Evolutionary conservation across 257 asterid genomes (phyloP).

Genomic region (Catharanthus roseus): DNA sequence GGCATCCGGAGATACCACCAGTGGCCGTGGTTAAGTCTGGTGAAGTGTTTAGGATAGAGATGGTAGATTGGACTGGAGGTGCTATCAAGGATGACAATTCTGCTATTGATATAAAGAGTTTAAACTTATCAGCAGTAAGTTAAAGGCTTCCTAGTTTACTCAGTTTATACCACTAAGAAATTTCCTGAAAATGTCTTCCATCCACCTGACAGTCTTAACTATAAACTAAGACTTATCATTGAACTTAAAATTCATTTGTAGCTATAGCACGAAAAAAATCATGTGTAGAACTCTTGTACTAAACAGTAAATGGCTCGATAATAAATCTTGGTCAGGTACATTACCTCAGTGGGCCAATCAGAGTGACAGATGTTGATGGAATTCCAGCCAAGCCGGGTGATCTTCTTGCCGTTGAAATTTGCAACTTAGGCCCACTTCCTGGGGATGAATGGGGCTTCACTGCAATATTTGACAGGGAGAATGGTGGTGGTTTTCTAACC

Average conservation of each 20-base stretch:
- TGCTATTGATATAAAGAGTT: constrained; percentile 43
- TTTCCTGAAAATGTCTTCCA: not conserved
- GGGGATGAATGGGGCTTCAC: constrained; percentile 99
- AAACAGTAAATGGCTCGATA: not conserved
- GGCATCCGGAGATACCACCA: constrained; percentile 48
- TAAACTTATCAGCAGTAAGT: constrained; percentile 52
- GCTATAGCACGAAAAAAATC: not conserved
- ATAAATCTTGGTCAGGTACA: constrained; percentile 55
- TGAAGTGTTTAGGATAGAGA: constrained; percentile 42
- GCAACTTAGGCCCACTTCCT: constrained; percentile 89
- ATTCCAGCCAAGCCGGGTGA: constrained; percentile 81
- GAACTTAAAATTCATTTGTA: not conserved
- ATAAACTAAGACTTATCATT: not conserved
- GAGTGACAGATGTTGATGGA: constrained; percentile 63
- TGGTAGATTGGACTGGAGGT: constrained; percentile 57
- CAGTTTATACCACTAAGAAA: not conserved
- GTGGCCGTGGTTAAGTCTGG: constrained; percentile 35
- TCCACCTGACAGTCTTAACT: not conserved
- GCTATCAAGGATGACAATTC: constrained; percentile 43
- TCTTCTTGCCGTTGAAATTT: constrained; percentile 78
- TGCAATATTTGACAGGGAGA: constrained; percentile 87
- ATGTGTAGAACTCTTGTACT: not conserved
- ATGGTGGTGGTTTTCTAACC: constrained; percentile 92
- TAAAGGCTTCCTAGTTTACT: not conserved
- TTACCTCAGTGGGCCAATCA: constrained; percentile 88